A percentile compares a stretch with the other conserved stretches of the same genome.
These are phyloP conservation scores for Phytophthora chlamydospora DNA, from an alignment of 352 stramenopile genomes.

Conservation along the genomic window DNA sequence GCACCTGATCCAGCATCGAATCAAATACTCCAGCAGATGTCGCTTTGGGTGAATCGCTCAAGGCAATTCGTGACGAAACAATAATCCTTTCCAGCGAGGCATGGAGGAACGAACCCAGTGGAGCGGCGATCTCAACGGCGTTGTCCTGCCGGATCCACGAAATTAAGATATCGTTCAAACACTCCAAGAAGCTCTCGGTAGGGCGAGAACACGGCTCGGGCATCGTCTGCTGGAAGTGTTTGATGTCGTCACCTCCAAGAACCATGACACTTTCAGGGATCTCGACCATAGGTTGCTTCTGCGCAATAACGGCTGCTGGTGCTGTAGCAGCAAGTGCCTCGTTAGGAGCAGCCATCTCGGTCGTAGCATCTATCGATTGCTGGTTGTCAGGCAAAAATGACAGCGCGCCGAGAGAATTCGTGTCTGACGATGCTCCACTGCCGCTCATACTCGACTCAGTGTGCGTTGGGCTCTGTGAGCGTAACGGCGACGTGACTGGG, in stretches of 20 bases:
- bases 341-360: slow-evolving; percentile 33
- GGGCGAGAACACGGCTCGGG: slow-evolving; percentile 64
- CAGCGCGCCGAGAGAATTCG: slow-evolving; percentile 69
- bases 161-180: slow-evolving; percentile 84
- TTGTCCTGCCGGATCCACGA: slow-evolving; percentile 85
- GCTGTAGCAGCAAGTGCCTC: slow-evolving; percentile 23
- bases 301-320: slow-evolving; percentile 15
- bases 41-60: slow-evolving; percentile 64
- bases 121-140: slow-evolving; percentile 62
- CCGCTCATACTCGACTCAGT: slow-evolving; percentile 65
- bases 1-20: slow-evolving; percentile 82
- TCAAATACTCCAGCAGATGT: slow-evolving; percentile 74
- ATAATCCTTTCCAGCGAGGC: slow-evolving; percentile 75
- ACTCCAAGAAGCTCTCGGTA: slow-evolving; percentile 78
- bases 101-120: slow-evolving; percentile 69
- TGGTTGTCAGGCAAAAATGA: slow-evolving; percentile 82
- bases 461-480: slow-evolving; percentile 68
- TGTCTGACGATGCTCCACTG: slow-evolving; percentile 59
- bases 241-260: slow-evolving; percentile 75
- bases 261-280: slow-evolving; percentile 61
- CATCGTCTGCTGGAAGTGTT: slow-evolving; percentile 78
- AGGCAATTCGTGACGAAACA: slow-evolving; percentile 73
- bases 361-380: slow-evolving; percentile 39
- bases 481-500: slow-evolving; percentile 60
- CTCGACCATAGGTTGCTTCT: slow-evolving; percentile 40